Conservation (phyloP, 129 eudicot species). For the Flaveria linearis region DNA sequence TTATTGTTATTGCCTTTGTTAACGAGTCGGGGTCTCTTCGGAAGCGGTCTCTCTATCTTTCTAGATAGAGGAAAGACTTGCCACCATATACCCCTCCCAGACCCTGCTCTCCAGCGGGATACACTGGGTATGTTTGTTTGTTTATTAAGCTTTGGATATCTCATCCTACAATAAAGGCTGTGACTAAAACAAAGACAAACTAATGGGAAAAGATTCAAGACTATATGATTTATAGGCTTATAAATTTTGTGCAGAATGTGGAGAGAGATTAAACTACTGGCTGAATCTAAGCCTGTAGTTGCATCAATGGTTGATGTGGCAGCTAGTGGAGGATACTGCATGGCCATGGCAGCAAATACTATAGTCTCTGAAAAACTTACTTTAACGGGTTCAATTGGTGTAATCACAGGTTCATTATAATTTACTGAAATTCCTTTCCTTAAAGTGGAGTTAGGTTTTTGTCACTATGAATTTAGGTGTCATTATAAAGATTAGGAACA, state of each 20-base stretch:
- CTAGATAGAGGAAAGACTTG: too few relatives aligned
- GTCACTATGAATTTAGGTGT: not conserved
- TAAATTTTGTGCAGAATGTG: constrained; percentile 60
- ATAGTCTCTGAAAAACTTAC: constrained; percentile 84
- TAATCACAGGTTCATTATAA: constrained; percentile 54
- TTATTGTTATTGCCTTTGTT: too few relatives aligned
- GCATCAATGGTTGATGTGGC: constrained; percentile 91
- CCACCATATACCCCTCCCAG: too few relatives aligned
- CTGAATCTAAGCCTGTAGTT: constrained; percentile 67
- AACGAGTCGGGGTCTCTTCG: too few relatives aligned
- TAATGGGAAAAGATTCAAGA: not conserved
- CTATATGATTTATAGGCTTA: not conserved
- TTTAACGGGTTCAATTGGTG: constrained; percentile 90
- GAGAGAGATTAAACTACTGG: constrained; percentile 77
- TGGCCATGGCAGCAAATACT: constrained; percentile 85
- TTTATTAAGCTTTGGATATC: not conserved
- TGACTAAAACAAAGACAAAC: not conserved
- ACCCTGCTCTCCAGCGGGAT: too few relatives aligned
- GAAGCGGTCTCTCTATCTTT: too few relatives aligned
- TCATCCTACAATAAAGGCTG: not conserved
- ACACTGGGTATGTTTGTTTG: too few relatives aligned
- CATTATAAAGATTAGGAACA: not conserved
- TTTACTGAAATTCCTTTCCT: not conserved
- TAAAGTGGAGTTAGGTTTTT: too few relatives aligned
- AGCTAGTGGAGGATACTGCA: constrained; percentile 90